Evolutionary conservation across 306 rosid genomes (phyloP), one percentile per base, ranked within the genome.

Genomic region (Amphicarpaea edgeworthii): DNA sequence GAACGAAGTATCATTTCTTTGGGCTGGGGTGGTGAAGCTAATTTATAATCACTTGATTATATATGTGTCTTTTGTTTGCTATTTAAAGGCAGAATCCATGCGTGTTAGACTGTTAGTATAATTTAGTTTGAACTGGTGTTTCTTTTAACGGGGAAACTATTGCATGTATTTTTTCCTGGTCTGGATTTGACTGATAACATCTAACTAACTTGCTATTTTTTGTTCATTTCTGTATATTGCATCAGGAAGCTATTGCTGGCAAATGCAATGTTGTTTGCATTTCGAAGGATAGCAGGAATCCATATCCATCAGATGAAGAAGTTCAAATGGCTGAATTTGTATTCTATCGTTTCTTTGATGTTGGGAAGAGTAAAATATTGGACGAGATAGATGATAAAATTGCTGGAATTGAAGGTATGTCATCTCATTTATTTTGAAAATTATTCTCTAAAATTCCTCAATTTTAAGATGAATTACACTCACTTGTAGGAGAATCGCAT

Each of bases 211-310:
- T 43, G 28, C 2, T 61, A 20, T 45, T 6, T 24, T 45, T 73
- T 79, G 23, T 67, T 64, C 62, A 47, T 74, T 30, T 54, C n/a
- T 38, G 20, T 76, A 32, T 37, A 17, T 63, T 42, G 72, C 10
- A 53, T 65, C 84, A 95, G 99, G 99, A 95, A 90, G 91, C 90
- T 58, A 85, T 95, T 87, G 85, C 88, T 82, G 97, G 99, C 14
- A 95, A 90, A 88, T 95, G 98, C 86, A 82, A 86, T 53, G 85
- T 95, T 78, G 37, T 90, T 64, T 95, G 96, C 85, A 75, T 82
- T 68, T 85, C 91, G 32, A 88, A 84, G 77, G 96, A 90, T 72
- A 66, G 41, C 41, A 86, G 90, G 82, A 92, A 92, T 76, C 82
- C 75, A 14, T 95, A 73, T 58, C 93, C 91, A 45, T 79, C 86